Base-by-base conservation (phyloP, 495 filamentous ascomycete species). In the Xylaria telfairii region DNA sequence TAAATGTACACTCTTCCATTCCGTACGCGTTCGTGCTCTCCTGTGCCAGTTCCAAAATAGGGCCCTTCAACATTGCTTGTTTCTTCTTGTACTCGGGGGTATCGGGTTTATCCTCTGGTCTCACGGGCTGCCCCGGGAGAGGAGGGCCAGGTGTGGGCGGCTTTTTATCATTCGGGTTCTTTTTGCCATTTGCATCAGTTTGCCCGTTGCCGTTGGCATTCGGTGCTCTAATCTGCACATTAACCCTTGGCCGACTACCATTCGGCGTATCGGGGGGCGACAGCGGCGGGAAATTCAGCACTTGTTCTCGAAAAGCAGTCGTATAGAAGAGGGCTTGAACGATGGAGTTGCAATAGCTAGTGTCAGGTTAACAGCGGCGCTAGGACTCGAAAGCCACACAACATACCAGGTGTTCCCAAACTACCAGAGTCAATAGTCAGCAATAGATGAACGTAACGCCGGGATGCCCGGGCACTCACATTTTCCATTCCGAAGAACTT, bases 401-500 rank as follows among this genome's bases (percentile, higher is more conserved):
- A 59, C 83, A 75, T 91, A 97, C 94, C 96, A 99, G 75, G 96
- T 99, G 75, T 97, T 98, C 72, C 96, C 96, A 82, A 95, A 97
- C 94, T 98, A 62, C 34, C 37, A 63, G 51, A 19, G 75, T 81
- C 67, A 75, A 73, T 15, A 69, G 71, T 75, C 30, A 78, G 76
- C 61, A 56, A 66, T 21, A 24, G 65, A 30, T 71, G n/a, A 68
- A 56, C 30, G 34, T 28, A 10, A 34, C 42, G 34, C 63, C 34
- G 34, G 68, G 70, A 64, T 53, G 41, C 15, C 57, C 26, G 49
- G 26, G 46, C 17, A 81, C 92, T 86, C 85, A 98, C 94, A 84
- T 99, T 99, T 81, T 98, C 96, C 85, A 98, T 90, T 3, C 96
- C 96, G 84, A 95, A 98, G 82, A 97, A 98, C 85, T 97, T 97